Evolutionary conservation across 2,329 filamentous ascomycete genomes (phyloP), one percentile per base, ranked within the genome.

Genomic region (Tolypocladium nubicola): DNA sequence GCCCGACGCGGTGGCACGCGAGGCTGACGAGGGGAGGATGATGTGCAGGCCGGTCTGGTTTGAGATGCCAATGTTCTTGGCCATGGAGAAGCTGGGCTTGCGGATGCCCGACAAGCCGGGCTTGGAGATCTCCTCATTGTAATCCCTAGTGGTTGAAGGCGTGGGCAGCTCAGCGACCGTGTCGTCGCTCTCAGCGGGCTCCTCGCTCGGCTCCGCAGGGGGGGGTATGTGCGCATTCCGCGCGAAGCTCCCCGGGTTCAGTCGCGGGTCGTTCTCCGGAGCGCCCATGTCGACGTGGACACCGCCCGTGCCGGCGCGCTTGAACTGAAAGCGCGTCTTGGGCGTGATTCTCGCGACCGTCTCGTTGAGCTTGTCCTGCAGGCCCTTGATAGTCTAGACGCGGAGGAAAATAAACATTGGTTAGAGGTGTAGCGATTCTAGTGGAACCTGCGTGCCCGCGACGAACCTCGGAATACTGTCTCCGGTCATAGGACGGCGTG

Each of bases 401-500:
- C 23, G 38, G n/a, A 57, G 53, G 37, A 40, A 33, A n/a, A 52
- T 33, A 13, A 13, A 52, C 19, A 52, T 37, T 35, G 47, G 19
- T 52, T 52, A 50, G 47, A 14, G 9, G 35, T n/a, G 4, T 19
- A 41, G 11, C 21, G 10, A 3, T 40, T 8, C 4, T 21, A 14
- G 30, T 35, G 3, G 11, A 35, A 35, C 11, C 7, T 23, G 54
- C 33, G 35, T 19, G n/a, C 19, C 10, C n/a, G 37, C 41, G 52
- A 59, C 66, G 56, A 72, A 91, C 89, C 75, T 92, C 85, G 49
- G 86, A 83, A 68, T 96, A 97, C 30, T 88, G 87, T 64, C 89
- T 84, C 70, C 94, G 90, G 66, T 97, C 94, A 68, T 97, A 95
- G 9, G 90, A 85, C 3, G 94, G 91, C 19, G 96, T 83, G 63